Base-by-base conservation (phyloP, 169 alveolate species). In the Babesia bovis region DNA sequence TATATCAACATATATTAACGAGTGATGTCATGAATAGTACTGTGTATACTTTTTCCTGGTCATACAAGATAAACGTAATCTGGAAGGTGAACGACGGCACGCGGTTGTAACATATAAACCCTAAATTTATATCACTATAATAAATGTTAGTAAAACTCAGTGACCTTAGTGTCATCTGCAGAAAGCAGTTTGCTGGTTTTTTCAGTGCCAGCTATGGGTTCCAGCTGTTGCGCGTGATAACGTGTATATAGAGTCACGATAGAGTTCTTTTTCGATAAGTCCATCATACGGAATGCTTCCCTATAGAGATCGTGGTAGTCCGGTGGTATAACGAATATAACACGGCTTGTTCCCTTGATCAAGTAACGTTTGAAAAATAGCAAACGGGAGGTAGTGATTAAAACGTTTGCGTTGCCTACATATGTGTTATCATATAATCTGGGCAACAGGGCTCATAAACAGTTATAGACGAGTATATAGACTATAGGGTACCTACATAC, bases 311-410 rank as follows among this genome's bases (percentile, higher is more conserved):
- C 82, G 25, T 81, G 84, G 65, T 85, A 87, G 21, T 79, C 89
- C 38, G 93, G 93, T 19, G 93, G 93, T 25, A 58, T 53, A 7
- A 83, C 53, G 13, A 87, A 72, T 38, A 87, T 49, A 23, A 85
- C 90, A 23, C 70, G 69, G 42, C 84, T 55, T 13, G 92, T 74
- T n/a, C 93, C 93, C 55, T 85, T 87, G 41, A 87, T 50, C 52
- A 87, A 51, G 52, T 87, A 85, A 19, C 93, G 81, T 58, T 87
- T 87, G 81, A 87, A 87, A 49, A 87, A 87, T 7, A 87, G 73
- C 56, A 85, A 68, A 44, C 93, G 68, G 17, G 67, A 77, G 4
- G 93, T 87, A 7, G 93, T 87, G 6, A 87, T 38, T 13, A 87
- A 32, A 2, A 81, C 83, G n/a, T 70, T 76, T n/a, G 60, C 59